Evolutionary conservation across 2,329 filamentous ascomycete genomes (phyloP), one percentile per base, ranked within the genome.

Genomic region (Hypoxylon sp.): DNA sequence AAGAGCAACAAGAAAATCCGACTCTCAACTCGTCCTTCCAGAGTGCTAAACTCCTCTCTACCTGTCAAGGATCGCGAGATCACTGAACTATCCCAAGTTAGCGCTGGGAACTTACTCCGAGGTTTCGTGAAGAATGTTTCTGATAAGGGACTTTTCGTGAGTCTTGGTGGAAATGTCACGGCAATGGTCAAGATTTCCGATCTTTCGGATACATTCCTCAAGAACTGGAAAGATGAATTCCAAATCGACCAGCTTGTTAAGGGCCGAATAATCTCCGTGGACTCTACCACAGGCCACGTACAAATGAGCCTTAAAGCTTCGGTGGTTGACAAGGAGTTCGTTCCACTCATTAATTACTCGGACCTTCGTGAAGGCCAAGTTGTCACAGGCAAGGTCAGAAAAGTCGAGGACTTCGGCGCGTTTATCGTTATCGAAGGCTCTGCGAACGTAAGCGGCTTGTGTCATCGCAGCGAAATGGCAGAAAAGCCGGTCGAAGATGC

Each of bases 171-270:
- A 17, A 89, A 91, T 69, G 86, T 97, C 17, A 92, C 92, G 54
- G 94, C 91, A 0, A 91, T 94, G 75, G 92, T 97, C 52, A 91
- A 93, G 73, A 91, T 98, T 58, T 89, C 92, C 8, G 94, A 98
- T 78, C 86, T 99, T 13, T 97, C 94, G 0, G 96, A 99, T 78
- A 87, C 89, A 6, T 99, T 91, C 79, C 82, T 99, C 75, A 98
- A 98, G 80, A 93, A 98, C 68, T 99, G 96, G 96, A 97, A 97
- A 82, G 89, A 92, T 37, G 85, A 91, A 48, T 98, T 95, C 81
- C 90, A 96, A 75, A 83, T 95, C 52, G 93, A 97, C 75, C 94
- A 98, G 80, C 86, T 99, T 5, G 93, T 99, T 59, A 93, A 92
- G 80, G 96, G 94, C 56, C 93, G 95, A 71, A 86, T 99, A 66